A percentile compares a stretch with the other conserved stretches of the same genome.
Evolutionary conservation across 208 protist genomes (phyloP).

Genomic region (Acanthamoeba divionensis): DNA sequence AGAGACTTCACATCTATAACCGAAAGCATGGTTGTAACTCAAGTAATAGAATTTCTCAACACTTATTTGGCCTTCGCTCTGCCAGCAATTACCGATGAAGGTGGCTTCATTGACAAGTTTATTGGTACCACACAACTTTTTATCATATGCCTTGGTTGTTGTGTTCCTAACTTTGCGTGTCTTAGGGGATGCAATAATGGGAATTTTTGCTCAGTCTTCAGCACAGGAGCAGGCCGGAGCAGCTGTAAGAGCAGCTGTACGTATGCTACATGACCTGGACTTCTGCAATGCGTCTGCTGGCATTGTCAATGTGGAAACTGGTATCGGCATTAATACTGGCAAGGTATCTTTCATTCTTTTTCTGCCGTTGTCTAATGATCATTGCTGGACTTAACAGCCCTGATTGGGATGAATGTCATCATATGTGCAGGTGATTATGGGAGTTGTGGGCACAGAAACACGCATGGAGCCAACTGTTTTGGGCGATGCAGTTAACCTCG

Average conservation of each 20-base stretch:
- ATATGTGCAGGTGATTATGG: slow-evolving; percentile 55
- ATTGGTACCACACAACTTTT: slow-evolving; percentile 11
- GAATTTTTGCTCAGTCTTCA: neutral
- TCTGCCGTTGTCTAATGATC: neutral
- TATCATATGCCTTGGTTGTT: too few species aligned
- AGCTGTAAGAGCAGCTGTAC: slow-evolving; percentile 42
- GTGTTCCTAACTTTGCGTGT: neutral
- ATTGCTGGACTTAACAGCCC: too few species aligned
- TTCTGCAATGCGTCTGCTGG: slow-evolving; percentile 38
- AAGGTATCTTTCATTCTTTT: slow-evolving; percentile 43
- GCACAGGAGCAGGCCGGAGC: slow-evolving; percentile 39
- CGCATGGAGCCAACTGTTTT: slow-evolving; percentile 69
- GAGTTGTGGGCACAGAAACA: slow-evolving; percentile 67
- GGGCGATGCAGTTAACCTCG: slow-evolving; percentile 70
- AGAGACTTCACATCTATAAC: slow-evolving; percentile 70
- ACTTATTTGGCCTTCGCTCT: slow-evolving; percentile 67
- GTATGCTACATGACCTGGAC: slow-evolving; percentile 58
- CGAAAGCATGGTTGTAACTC: slow-evolving; percentile 60
- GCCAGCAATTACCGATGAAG: slow-evolving; percentile 58
- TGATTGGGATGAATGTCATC: too few species aligned
- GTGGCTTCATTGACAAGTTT: slow-evolving; percentile 72
- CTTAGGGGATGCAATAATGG: slow-evolving; percentile 67
- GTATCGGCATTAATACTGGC: slow-evolving; percentile 72
- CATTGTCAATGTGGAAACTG: slow-evolving; percentile 56
- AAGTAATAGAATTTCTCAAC: slow-evolving; percentile 63